Evolutionary conservation across 768 basidiomycete species (phyloP).

Genomic region (Hirschioporus abietinus): DNA sequence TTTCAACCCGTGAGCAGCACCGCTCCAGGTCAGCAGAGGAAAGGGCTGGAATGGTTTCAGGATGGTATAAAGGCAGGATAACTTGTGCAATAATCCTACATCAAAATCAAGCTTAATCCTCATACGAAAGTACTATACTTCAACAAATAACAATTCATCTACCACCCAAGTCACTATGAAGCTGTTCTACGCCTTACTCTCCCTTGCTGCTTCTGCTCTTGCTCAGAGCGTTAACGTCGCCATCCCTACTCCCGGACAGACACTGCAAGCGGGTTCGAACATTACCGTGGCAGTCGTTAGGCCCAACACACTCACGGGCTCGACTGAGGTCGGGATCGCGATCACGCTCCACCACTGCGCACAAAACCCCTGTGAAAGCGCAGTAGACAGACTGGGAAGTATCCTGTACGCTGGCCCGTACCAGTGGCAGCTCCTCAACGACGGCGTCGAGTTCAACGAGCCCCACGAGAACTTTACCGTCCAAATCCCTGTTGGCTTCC

Average conservation of each 20-base stretch:
- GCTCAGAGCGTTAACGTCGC: slow-evolving; percentile 40
- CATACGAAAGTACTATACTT: neutral
- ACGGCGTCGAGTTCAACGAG: neutral
- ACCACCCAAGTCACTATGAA: neutral
- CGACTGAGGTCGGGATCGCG: slow-evolving; percentile 1
- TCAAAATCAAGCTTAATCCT: neutral
- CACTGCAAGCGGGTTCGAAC: slow-evolving; percentile 30
- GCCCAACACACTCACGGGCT: slow-evolving; percentile 1
- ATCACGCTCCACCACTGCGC: slow-evolving; percentile 2
- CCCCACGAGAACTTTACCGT: slow-evolving; percentile 3
- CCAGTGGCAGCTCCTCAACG: slow-evolving; percentile 1
- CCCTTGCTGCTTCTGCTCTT: slow-evolving; percentile 29
- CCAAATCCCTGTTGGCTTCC: neutral
- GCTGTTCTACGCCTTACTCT: slow-evolving; percentile 16
- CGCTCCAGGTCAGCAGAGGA: neutral
- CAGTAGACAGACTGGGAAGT: neutral
- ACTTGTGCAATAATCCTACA: neutral
- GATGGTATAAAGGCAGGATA: neutral
- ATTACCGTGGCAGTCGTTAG: slow-evolving; percentile 27
- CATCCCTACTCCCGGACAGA: slow-evolving; percentile 29
- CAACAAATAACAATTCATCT: neutral
- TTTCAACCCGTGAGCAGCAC: neutral
- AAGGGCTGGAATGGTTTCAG: neutral
- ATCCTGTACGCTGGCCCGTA: slow-evolving; percentile 4
- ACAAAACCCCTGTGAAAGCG: neutral